Evolutionary conservation across 192 early-diverging fungal genomes (phyloP), one percentile per base, ranked within the genome.

Genomic region (Gamsiella multidivaricata): DNA sequence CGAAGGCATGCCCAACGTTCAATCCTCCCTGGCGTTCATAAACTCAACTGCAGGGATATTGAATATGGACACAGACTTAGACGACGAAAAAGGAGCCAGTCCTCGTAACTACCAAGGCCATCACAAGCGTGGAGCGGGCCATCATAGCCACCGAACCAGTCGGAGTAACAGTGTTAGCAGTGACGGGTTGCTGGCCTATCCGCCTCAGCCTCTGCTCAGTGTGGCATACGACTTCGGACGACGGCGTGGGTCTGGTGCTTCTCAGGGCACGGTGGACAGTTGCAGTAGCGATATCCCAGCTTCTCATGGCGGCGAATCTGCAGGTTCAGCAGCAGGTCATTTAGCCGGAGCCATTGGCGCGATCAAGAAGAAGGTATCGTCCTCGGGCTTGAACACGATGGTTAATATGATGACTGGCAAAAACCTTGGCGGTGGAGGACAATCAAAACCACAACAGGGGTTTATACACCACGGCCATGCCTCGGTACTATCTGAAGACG

Each of bases 341-440:
- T 25, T n/a, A n/a, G n/a, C n/a, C n/a, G 52, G 33, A 3, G 73
- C 73, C 1, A 22, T 76, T 23, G 52, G 53, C 0, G 65, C 52
- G 2, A 57, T 76, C 29, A 76, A 57, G 22, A 61, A 76, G 32
- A 76, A 67, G 59, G 41, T 45, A 2, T 75, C 71, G 23, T 22
- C 25, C 15, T 26, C 63, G 6, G 41, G 22, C 2, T 41, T 75
- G 71, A 55, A 33, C 7, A 12, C 49, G 10, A 47, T 70, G 20
- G 36, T 55, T 5, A 61, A 56, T 61, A 28, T 28, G 8, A 18
- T 49, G 3, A 42, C 53, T 4, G 20, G 34, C 15, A 18, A 34
- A 15, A 39, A 53, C 22, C 15, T 41, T 26, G 32, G 45, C 20
- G 28, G 29, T 18, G 3, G 39, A 49, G n/a, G 2, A 49, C 46